A percentile compares a stretch with the other conserved stretches of the same genome.
Evolutionary conservation across 371 early-diverging fungal genomes (phyloP).

Genomic region (Syncephalastrum contaminatum): DNA sequence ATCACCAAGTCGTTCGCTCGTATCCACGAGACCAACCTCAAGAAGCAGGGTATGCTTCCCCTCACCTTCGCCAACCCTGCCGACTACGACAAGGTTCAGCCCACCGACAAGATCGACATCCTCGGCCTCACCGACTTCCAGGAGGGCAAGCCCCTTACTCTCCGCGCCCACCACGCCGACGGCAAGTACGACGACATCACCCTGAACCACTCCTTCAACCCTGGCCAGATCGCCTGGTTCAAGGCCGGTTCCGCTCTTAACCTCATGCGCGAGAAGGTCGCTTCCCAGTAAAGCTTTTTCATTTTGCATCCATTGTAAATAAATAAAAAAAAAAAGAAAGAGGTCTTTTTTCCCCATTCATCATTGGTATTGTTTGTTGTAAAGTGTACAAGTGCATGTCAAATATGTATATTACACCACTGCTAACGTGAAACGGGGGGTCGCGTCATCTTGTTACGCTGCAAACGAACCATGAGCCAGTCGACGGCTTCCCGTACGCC

Average conservation of each 20-base stretch:
- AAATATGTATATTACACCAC: too few relatives aligned
- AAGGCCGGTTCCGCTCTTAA: slow-evolving; percentile 94
- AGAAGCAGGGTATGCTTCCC: slow-evolving; percentile 97
- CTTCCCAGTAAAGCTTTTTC: slow-evolving; percentile 8
- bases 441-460: slow-evolving; percentile 74
- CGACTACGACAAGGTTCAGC: slow-evolving; percentile 82
- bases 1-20: slow-evolving; percentile 94
- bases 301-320: not conserved
- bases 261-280: slow-evolving; percentile 56
- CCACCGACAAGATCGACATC: slow-evolving; percentile 73
- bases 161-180: slow-evolving; percentile 65
- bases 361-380: too few relatives aligned
- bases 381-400: too few relatives aligned
- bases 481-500: slow-evolving; percentile 86
- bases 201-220: slow-evolving; percentile 96
- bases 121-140: slow-evolving; percentile 71
- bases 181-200: slow-evolving; percentile 80
- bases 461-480: slow-evolving; percentile 79
- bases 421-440: slow-evolving; percentile 69
- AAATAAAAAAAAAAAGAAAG: slow-evolving; percentile 9
- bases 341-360: too few relatives aligned
- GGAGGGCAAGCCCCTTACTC: slow-evolving; percentile 73
- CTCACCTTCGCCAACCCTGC: slow-evolving; percentile 89
- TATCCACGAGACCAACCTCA: slow-evolving; percentile 98
- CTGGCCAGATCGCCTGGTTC: slow-evolving; percentile 91